Evolutionary conservation across 164 flowering plant genomes (phyloP).

Genomic region (Stephania cephalantha): DNA sequence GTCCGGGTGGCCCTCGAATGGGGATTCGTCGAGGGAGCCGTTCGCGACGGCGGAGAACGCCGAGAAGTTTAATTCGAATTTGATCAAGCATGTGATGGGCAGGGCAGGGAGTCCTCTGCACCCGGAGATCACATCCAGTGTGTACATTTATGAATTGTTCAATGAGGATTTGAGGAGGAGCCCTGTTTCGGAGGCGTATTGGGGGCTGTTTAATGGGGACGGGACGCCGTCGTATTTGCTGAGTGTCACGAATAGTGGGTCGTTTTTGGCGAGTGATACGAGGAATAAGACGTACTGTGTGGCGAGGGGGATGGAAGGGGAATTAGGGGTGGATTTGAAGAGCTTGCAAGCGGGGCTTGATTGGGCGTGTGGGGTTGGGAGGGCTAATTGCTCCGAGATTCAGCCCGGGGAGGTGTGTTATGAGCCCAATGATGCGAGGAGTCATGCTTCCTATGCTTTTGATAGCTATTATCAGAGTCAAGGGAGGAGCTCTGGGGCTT

Average conservation of each 20-base stretch:
- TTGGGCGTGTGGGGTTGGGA: constrained; percentile 99
- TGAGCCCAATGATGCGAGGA: constrained; percentile 71
- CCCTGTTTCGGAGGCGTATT: constrained; percentile 74
- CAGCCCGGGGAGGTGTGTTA: constrained; percentile 92
- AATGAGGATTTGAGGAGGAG: constrained; percentile 81
- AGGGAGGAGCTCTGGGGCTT: constrained; percentile 63
- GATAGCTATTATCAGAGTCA: constrained; percentile 88
- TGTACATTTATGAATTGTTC: constrained; percentile 80
- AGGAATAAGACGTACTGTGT: constrained; percentile 86
- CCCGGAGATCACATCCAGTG: constrained; percentile 83
- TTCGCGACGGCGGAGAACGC: constrained; percentile 87
- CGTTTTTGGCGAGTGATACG: constrained; percentile 84
- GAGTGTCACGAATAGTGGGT: constrained; percentile 73
- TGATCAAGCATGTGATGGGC: constrained; percentile 72
- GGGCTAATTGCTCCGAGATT: constrained; percentile 85
- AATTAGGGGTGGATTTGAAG: constrained; percentile 48
- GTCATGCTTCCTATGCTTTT: constrained; percentile 89
- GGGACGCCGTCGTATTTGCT: constrained; percentile 73
- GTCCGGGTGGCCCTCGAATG: constrained; percentile 89
- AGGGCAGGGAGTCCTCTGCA: constrained; percentile 74
- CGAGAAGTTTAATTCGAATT: constrained; percentile 75
- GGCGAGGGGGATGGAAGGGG: constrained; percentile 43
- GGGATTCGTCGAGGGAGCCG: constrained; percentile 71
- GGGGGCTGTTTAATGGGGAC: constrained; percentile 87
- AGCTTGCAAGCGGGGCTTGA: constrained; percentile 87